Conservation (phyloP, 768 basidiomycete genomes). For the Favolaschia claudopus region DNA sequence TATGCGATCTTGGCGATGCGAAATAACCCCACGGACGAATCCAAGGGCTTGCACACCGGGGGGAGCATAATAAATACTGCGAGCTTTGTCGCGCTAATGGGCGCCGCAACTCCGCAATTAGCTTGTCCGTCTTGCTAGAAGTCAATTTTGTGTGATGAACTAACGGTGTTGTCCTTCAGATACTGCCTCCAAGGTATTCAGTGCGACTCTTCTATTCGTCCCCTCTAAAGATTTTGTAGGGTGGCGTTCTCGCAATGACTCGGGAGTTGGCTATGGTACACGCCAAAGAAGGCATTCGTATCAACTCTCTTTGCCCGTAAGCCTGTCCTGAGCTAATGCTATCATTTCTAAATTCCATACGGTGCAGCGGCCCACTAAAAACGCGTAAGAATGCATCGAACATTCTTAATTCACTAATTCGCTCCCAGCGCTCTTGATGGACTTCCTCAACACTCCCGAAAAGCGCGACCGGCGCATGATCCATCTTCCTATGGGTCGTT, state of each 20-base stretch:
- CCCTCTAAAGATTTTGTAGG: constrained; percentile 50
- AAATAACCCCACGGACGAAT: constrained; percentile 82
- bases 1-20: constrained; percentile 98
- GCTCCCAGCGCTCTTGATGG: constrained; percentile 88
- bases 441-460: constrained; percentile 96
- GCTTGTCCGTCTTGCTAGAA: constrained; percentile 72
- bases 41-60: constrained; percentile 80
- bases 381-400: constrained; percentile 70
- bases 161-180: constrained; percentile 60
- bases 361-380: constrained; percentile 85
- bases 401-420: constrained; percentile 13
- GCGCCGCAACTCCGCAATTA: constrained; percentile 97
- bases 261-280: constrained; percentile 98
- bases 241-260: constrained; percentile 98
- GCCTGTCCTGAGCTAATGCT: constrained; percentile 35
- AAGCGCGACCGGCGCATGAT: constrained; percentile 91
- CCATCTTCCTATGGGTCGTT: constrained; percentile 95
- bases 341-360: constrained; percentile 9
- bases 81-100: constrained; percentile 94
- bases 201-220: constrained; percentile 4
- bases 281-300: constrained; percentile 93
- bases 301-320: constrained; percentile 97
- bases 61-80: constrained; percentile 98
- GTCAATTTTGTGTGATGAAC: constrained; percentile 15
- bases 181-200: constrained; percentile 87